A percentile compares a stretch with the other conserved stretches of the same genome.
Conservation (phyloP, 768 basidiomycete genomes). For the Tylopilus felleus region DNA sequence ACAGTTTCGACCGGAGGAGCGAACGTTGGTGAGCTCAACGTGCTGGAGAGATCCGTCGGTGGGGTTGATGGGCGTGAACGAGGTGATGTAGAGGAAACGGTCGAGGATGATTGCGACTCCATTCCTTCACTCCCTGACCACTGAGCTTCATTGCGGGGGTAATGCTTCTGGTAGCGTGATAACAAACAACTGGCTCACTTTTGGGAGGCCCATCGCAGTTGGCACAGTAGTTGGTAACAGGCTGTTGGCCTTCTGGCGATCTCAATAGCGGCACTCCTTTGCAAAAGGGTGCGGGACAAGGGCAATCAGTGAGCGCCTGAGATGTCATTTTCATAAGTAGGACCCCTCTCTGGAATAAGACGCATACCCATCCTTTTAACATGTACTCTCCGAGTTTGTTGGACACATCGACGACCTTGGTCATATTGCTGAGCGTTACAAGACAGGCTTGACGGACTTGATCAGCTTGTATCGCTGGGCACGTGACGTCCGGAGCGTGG, state of each 20-base stretch:
- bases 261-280: constrained; percentile 65
- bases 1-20: constrained; percentile 63
- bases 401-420: constrained; percentile 54
- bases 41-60: constrained; percentile 68
- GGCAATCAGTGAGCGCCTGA: constrained; percentile 62
- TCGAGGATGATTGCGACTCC: constrained; percentile 36
- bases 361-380: constrained; percentile 70
- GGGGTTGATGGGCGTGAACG: constrained; percentile 70
- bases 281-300: constrained; percentile 57
- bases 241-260: constrained; percentile 52
- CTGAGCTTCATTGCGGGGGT: constrained; percentile 13
- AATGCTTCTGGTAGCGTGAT: constrained; percentile 1
- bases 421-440: constrained; percentile 37
- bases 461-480: neutral
- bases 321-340: constrained; percentile 7
- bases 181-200: constrained; percentile 27
- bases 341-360: neutral
- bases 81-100: constrained; percentile 47
- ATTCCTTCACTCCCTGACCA: constrained; percentile 11
- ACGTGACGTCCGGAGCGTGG: constrained; percentile 17
- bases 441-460: neutral
- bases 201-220: constrained; percentile 49
- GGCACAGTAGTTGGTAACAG: constrained; percentile 55
- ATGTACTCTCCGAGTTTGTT: constrained; percentile 63
- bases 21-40: constrained; percentile 60